phyloP scores from a whole-genome alignment of 192 early-diverging fungal species.

The Bifiguratus adelaidae region DNA sequence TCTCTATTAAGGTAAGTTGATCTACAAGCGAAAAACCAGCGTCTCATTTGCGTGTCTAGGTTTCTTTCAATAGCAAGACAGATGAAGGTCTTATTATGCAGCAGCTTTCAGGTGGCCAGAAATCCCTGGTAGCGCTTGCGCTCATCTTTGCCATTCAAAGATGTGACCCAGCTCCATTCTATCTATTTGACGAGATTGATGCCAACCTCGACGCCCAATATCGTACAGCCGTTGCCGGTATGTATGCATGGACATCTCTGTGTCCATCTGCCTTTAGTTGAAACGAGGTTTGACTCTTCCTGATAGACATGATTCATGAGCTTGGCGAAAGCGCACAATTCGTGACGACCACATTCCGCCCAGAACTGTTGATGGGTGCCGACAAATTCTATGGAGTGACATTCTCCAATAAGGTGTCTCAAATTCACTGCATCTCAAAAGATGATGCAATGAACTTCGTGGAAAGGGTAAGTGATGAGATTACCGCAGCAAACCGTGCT shows the following conservation, averaged over 20 bases:
- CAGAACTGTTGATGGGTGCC: slow-evolving; percentile 83
- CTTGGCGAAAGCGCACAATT: slow-evolving; percentile 85
- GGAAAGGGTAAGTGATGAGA: slow-evolving; percentile 40
- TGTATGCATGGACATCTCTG: background rate
- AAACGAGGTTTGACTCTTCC: no score
- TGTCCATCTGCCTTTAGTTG: background rate
- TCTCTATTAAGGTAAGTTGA: slow-evolving; percentile 59
- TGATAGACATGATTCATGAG: slow-evolving; percentile 75
- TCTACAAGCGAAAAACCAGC: background rate
- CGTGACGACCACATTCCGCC: slow-evolving; percentile 96
- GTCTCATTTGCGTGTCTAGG: slow-evolving; percentile 21
- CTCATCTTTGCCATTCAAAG: slow-evolving; percentile 97
- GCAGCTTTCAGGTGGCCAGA: slow-evolving; percentile 96
- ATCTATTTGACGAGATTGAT: slow-evolving; percentile 99
- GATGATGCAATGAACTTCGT: slow-evolving; percentile 62
- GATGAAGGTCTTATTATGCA: slow-evolving; percentile 87
- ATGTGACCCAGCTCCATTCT: slow-evolving; percentile 98
- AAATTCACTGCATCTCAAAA: slow-evolving; percentile 63
- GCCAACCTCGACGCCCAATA: slow-evolving; percentile 94
- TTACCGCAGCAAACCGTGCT: no score
- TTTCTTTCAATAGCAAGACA: slow-evolving; percentile 87
- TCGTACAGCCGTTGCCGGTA: slow-evolving; percentile 83
- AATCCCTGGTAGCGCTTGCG: slow-evolving; percentile 92
- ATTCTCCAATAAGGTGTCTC: slow-evolving; percentile 91
- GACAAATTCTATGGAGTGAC: slow-evolving; percentile 98